Conservation (phyloP, 495 filamentous ascomycete genomes). For the Beverwykella pulmonaria region DNA sequence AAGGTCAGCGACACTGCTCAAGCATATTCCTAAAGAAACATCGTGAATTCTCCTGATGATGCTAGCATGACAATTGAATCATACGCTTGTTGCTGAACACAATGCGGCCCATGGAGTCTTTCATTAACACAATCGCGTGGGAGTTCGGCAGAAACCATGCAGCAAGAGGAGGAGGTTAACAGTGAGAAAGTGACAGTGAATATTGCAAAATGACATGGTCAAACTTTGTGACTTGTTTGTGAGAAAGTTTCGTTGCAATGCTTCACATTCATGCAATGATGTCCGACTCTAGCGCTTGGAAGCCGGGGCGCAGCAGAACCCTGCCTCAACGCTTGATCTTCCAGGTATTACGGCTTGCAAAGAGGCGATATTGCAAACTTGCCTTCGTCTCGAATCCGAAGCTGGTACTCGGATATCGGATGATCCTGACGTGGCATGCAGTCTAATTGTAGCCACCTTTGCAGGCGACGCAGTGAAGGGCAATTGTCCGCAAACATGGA, state of each 20-base stretch:
- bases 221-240: conserved; percentile 6
- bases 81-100: conserved; percentile 10
- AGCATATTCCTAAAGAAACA: background rate
- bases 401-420: no score
- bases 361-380: background rate
- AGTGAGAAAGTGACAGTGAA: background rate
- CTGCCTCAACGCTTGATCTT: conserved; percentile 1
- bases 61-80: background rate
- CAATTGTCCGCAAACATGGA: background rate
- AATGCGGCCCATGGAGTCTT: conserved; percentile 4
- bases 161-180: background rate
- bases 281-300: background rate
- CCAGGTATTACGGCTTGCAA: background rate
- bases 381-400: background rate
- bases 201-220: background rate
- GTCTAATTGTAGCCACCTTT: no score
- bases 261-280: background rate
- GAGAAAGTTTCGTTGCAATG: background rate
- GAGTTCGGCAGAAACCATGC: conserved; percentile 1
- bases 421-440: no score
- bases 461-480: no score
- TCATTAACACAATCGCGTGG: conserved; percentile 35
- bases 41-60: background rate
- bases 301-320: background rate
- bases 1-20: background rate